Evolutionary conservation across 2,329 filamentous ascomycete species (phyloP), one percentile per base, ranked within the genome.

Genomic region (Esteya vermicola): DNA sequence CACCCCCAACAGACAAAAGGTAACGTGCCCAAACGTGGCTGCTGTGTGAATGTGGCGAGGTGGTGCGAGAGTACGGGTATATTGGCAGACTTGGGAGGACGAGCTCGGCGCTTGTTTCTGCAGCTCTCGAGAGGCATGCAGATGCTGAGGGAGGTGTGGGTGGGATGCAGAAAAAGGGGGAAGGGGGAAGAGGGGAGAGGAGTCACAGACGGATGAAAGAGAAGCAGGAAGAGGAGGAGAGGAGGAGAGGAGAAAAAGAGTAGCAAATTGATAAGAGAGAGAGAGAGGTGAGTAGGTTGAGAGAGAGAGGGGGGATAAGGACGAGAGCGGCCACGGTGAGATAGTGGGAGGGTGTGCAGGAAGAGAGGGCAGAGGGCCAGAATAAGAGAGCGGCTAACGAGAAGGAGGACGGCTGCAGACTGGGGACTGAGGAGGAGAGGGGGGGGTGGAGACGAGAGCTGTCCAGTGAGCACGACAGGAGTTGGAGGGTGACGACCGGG

Each of bases 391-490:
- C 41, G 41, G 37, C 21, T 27, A 43, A 26, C 26, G n/a, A 38
- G 30, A 20, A 23, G 16, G 44, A 39, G 45, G 43, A 41, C 27
- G 30, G 26, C 43, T 31, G 43, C 39, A 41, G n/a, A n/a, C n/a
- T n/a, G n/a, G n/a, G n/a, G n/a, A n/a, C n/a, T n/a, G n/a, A n/a
- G n/a, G n/a, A n/a, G n/a, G n/a, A n/a, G n/a, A n/a, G n/a, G n/a
- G n/a, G n/a, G n/a, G n/a, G n/a, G n/a, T n/a, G n/a, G n/a, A n/a
- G n/a, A n/a, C n/a, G n/a, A n/a, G n/a, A n/a, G n/a, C n/a, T n/a
- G n/a, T n/a, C n/a, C n/a, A n/a, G n/a, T n/a, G n/a, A n/a, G n/a
- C n/a, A n/a, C n/a, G n/a, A n/a, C n/a, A n/a, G n/a, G n/a, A n/a
- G n/a, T n/a, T n/a, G n/a, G n/a, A n/a, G n/a, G n/a, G n/a, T n/a